phyloP scores from a whole-genome alignment of 345 rosid genomes.

The Gossypium arboreum region DNA sequence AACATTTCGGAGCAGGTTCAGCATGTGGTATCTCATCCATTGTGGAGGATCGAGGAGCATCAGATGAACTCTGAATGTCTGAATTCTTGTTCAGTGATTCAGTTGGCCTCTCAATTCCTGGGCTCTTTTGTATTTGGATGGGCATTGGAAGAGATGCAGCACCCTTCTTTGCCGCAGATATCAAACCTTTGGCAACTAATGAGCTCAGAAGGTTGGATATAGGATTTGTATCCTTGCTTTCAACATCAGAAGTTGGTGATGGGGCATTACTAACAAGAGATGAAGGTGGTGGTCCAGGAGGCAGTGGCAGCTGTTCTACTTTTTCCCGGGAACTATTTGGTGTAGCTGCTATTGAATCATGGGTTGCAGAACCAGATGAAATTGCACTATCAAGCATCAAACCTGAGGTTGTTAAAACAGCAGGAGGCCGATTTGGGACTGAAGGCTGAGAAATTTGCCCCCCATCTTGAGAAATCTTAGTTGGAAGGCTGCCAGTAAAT shows the following conservation, averaged over 20 bases:
- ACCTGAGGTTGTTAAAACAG: slow-evolving; percentile 31
- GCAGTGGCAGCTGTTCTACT: slow-evolving; percentile 40
- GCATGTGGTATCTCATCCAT: slow-evolving; percentile 32
- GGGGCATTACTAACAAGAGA: slow-evolving; percentile 32
- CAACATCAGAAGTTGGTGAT: slow-evolving; percentile 35
- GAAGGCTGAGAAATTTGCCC: slow-evolving; percentile 36
- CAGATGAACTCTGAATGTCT: slow-evolving; percentile 30
- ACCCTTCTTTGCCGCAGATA: slow-evolving; percentile 68
- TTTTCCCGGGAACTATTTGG: slow-evolving; percentile 31
- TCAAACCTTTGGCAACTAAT: slow-evolving; percentile 88
- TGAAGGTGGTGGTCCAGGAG: slow-evolving; percentile 38
- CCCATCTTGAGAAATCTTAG: slow-evolving; percentile 26
- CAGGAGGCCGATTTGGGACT: slow-evolving; percentile 34
- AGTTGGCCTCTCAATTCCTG: slow-evolving; percentile 5
- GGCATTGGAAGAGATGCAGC: slow-evolving; percentile 32
- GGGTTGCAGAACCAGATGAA: slow-evolving; percentile 19
- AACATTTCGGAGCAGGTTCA: slow-evolving; percentile 33
- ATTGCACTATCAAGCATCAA: slow-evolving; percentile 25
- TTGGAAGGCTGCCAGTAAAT: slow-evolving; percentile 30
- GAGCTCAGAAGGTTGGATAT: slow-evolving; percentile 79
- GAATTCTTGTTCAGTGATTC: slow-evolving; percentile 27
- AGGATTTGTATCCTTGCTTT: slow-evolving; percentile 51
- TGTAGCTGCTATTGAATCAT: slow-evolving; percentile 26
- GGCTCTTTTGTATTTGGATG: slow-evolving; percentile 32
- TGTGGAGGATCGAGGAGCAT: slow-evolving; percentile 27